Evolutionary conservation across 2,329 filamentous ascomycete species (phyloP), one percentile per base, ranked within the genome.

Genomic region (Curvularia lunata): DNA sequence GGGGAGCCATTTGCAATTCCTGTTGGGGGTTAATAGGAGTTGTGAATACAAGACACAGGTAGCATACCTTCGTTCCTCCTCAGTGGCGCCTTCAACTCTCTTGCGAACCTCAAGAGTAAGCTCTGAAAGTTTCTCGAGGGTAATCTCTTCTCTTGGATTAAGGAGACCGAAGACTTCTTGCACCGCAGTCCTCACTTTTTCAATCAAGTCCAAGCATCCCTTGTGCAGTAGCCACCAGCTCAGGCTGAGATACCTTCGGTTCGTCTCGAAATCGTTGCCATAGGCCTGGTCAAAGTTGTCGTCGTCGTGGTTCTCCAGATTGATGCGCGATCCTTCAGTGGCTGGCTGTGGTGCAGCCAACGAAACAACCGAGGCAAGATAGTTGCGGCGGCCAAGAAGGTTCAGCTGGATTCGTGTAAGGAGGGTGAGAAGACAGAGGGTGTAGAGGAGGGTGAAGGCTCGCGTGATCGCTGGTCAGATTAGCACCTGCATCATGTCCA

Each of bases 201-300:
- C 83, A 84, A 92, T 89, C 55, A 98, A 81, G 56, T 92, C 87
- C 64, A 88, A 86, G 88, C 92, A 98, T 42, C 95, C 95, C 64
- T 87, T 87, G 78, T 99, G 94, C 47, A 99, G 83, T 46, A 99
- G 81, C 93, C 94, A 99, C 95, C 95, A 99, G 78, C 92, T 97
- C 76, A 98, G 96, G 40, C 93, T 96, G 48, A 99, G 83, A 73
- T 98, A 99, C 72, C 91, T 91, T 67, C 93, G 85, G 78, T 99
- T 99, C 32, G 92, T 96, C 76, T 97, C 93, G 67, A 97, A 97
- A 77, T 99, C 95, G 76, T 91, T 94, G 43, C 92, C 92, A 73
- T 96, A 92, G 4, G 88, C 85, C 68, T 93, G 90, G 52, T 94
- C 91, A 18, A 85, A 83, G 70, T 90, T 89, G 73, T 95, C 91